Conservation (phyloP, 768 basidiomycete genomes). For the Pisolithus orientalis region DNA sequence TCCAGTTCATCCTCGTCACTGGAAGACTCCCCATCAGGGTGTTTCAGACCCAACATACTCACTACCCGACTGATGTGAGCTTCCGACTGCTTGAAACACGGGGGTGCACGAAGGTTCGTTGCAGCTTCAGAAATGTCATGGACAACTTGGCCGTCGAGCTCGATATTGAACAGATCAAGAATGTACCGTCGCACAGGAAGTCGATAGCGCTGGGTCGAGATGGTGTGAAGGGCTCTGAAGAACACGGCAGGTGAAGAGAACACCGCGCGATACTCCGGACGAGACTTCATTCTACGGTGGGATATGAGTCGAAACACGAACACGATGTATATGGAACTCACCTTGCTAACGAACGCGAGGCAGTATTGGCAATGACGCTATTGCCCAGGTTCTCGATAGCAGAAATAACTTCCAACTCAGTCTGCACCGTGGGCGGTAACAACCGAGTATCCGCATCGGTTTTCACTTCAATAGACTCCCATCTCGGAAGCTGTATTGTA, state of each 20-base stretch:
- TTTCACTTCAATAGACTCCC: conserved; percentile 38
- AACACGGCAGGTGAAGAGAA: conserved; percentile 78
- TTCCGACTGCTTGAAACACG: conserved; percentile 37
- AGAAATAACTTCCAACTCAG: conserved; percentile 79
- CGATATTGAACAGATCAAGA: conserved; percentile 85
- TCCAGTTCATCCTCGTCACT: conserved; percentile 53
- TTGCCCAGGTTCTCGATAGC: conserved; percentile 93
- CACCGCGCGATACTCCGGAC: conserved; percentile 63
- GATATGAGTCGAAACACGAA: no score
- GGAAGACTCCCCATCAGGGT: conserved; percentile 46
- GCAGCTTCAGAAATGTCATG: conserved; percentile 48
- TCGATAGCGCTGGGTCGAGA: conserved; percentile 86
- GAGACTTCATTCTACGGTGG: conserved; percentile 63
- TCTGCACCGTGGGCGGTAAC: conserved; percentile 56
- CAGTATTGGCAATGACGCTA: conserved; percentile 91
- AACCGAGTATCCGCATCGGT: conserved; percentile 41
- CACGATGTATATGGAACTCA: conserved; percentile 29
- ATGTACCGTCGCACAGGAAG: conserved; percentile 90
- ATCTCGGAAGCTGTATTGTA: conserved; percentile 56
- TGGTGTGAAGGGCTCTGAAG: conserved; percentile 79
- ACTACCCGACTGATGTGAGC: conserved; percentile 42
- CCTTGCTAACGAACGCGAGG: conserved; percentile 86
- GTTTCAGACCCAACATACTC: conserved; percentile 57
- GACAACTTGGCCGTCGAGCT: conserved; percentile 60
- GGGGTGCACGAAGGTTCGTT: conserved; percentile 42